Evolutionary conservation across 2,329 filamentous ascomycete genomes (phyloP).

Genomic region (Sporothrix pseudoabietina): DNA sequence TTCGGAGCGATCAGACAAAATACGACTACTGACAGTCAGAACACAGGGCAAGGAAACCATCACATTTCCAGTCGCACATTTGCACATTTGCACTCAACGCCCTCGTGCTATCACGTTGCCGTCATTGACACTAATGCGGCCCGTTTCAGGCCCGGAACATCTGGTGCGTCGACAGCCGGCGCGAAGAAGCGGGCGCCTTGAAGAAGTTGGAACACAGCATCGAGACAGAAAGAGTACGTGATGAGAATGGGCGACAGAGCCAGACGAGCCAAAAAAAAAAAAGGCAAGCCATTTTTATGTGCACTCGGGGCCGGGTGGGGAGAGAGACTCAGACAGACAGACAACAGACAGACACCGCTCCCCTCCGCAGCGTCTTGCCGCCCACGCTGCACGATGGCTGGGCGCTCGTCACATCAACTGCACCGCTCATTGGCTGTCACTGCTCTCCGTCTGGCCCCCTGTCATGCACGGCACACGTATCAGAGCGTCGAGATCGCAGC

Average conservation of each 20-base stretch:
- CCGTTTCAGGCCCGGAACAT: slow-evolving; percentile 29
- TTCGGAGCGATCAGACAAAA: neutral
- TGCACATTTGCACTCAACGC: slow-evolving; percentile 5
- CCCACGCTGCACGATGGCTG: slow-evolving; percentile 45
- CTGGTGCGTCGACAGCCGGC: neutral
- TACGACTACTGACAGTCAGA: neutral
- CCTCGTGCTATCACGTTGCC: neutral
- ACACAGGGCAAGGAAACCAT: neutral
- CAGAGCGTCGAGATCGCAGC: slow-evolving; percentile 39
- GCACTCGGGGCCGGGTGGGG: neutral
- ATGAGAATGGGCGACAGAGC: neutral
- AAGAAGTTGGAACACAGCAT: neutral
- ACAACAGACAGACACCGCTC: neutral
- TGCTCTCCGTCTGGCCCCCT: neutral
- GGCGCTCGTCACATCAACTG: slow-evolving; percentile 44
- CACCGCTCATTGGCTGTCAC: slow-evolving; percentile 45
- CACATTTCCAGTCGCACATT: neutral
- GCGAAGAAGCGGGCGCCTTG: slow-evolving; percentile 25
- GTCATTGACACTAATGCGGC: slow-evolving; percentile 28
- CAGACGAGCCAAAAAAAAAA: neutral
- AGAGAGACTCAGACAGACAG: neutral
- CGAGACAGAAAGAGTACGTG: neutral
- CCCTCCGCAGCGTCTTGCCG: slow-evolving; percentile 46
- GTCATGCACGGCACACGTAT: slow-evolving; percentile 41
- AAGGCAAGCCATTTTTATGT: neutral